These are phyloP conservation scores for Chrysophaeum taylorii DNA, from an alignment of 352 stramenopile species.

Conservation along the genomic window DNA sequence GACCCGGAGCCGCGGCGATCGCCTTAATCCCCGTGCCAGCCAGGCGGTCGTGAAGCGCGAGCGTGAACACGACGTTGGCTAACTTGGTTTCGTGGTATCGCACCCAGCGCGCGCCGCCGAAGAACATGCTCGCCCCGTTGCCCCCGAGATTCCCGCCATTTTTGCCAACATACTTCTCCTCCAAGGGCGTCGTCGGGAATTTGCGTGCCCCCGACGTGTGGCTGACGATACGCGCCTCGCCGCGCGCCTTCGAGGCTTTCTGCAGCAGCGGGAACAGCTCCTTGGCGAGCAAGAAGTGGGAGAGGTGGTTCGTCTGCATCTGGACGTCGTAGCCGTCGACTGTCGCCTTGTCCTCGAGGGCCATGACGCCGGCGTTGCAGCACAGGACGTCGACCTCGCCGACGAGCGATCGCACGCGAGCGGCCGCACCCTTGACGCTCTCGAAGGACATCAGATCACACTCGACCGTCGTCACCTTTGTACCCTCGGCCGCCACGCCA, in stretches of 20 bases:
- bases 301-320: constrained; percentile 50
- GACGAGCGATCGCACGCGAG: background rate
- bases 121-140: constrained; percentile 23
- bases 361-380: constrained; percentile 42
- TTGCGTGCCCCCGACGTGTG: constrained; percentile 26
- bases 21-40: constrained; percentile 27
- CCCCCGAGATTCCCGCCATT: constrained; percentile 40
- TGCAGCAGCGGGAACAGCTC: constrained; percentile 38
- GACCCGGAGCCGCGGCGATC: constrained; percentile 25
- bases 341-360: constrained; percentile 32
- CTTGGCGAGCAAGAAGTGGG: constrained; percentile 43
- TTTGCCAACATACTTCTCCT: constrained; percentile 24
- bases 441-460: constrained; percentile 24
- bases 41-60: constrained; percentile 35
- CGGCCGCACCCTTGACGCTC: constrained; percentile 15
- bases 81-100: constrained; percentile 45
- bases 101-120: constrained; percentile 25
- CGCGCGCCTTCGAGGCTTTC: constrained; percentile 24
- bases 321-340: constrained; percentile 47
- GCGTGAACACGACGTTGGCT: constrained; percentile 38
- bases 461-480: constrained; percentile 13
- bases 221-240: constrained; percentile 43
- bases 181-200: background rate
- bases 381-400: constrained; percentile 8
- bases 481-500: background rate